Percentiles rank a stretch among this genome's conserved stretches.
phyloP scores from a whole-genome alignment of 306 rosid genomes.

The Potentilla sterilis region DNA sequence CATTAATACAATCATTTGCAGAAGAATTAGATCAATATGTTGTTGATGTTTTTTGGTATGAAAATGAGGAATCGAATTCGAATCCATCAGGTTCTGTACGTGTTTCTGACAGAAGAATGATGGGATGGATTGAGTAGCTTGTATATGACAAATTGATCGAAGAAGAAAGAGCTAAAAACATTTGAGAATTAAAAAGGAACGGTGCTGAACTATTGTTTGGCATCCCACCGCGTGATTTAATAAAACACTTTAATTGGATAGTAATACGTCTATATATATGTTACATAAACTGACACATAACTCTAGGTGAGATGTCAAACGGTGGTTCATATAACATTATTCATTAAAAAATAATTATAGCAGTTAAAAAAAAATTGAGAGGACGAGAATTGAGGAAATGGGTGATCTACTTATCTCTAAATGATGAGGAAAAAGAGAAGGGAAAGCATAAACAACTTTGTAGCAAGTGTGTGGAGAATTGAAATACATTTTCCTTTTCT shows the following conservation, averaged over 20 bases:
- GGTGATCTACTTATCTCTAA: not conserved
- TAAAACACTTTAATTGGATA: too few species aligned
- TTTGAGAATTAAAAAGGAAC: not conserved
- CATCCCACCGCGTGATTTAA: too few species aligned
- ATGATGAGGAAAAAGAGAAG: not conserved
- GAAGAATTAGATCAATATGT: not conserved
- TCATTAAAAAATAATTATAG: too few species aligned
- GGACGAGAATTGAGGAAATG: not conserved
- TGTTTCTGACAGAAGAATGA: conserved; percentile 9
- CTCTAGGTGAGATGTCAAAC: too few species aligned
- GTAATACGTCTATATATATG: too few species aligned
- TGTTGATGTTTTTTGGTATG: not conserved
- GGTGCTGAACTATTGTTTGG: too few species aligned
- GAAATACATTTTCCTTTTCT: conserved; percentile 10
- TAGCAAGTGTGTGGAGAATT: not conserved
- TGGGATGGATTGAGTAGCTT: not conserved
- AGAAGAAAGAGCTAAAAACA: not conserved
- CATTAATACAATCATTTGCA: not conserved
- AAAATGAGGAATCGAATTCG: not conserved
- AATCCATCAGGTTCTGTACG: conserved; percentile 6
- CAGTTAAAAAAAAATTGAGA: not conserved
- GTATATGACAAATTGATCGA: not conserved
- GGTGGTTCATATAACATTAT: too few species aligned
- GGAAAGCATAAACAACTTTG: not conserved
- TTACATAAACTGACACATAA: too few species aligned